Evolutionary conservation across 352 stramenopile genomes (phyloP).

Genomic region (Pilasporangium apinafurcum): DNA sequence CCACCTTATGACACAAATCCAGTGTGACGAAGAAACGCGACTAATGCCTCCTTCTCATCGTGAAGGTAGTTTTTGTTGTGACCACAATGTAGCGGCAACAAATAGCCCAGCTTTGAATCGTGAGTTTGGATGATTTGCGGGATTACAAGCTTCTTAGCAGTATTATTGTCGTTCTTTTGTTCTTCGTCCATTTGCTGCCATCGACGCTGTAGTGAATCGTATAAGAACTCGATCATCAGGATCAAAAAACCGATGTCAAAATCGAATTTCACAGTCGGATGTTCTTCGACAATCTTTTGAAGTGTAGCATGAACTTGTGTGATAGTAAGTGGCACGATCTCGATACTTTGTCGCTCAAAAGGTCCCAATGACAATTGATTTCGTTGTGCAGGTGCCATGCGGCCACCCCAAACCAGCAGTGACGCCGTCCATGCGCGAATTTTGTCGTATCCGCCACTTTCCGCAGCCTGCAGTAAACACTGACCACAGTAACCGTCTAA

Average conservation of each 20-base stretch:
- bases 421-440: conserved; percentile 80
- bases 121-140: conserved; percentile 25
- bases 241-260: conserved; percentile 66
- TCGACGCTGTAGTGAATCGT: conserved; percentile 47
- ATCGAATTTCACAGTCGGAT: conserved; percentile 62
- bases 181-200: conserved; percentile 40
- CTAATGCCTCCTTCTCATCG: conserved; percentile 59
- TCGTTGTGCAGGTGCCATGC: conserved; percentile 24
- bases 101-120: conserved; percentile 31
- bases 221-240: conserved; percentile 74
- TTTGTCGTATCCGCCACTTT: conserved; percentile 65
- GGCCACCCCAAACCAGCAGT: conserved; percentile 66
- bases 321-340: conserved; percentile 57
- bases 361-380: conserved; percentile 32
- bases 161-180: conserved; percentile 1
- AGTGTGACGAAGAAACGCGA: conserved; percentile 41
- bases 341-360: conserved; percentile 65
- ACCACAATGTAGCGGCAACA: conserved; percentile 74
- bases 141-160: conserved; percentile 3
- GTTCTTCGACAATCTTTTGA: conserved; percentile 47
- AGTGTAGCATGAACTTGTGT: conserved; percentile 45
- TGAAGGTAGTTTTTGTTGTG: conserved; percentile 85
- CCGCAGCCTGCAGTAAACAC: conserved; percentile 68
- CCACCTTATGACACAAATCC: conserved; percentile 19
- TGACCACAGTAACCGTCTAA: conserved; percentile 81